phyloP scores from a whole-genome alignment of 1,284 basidiomycete species.

The Boletellus deceptivus region DNA sequence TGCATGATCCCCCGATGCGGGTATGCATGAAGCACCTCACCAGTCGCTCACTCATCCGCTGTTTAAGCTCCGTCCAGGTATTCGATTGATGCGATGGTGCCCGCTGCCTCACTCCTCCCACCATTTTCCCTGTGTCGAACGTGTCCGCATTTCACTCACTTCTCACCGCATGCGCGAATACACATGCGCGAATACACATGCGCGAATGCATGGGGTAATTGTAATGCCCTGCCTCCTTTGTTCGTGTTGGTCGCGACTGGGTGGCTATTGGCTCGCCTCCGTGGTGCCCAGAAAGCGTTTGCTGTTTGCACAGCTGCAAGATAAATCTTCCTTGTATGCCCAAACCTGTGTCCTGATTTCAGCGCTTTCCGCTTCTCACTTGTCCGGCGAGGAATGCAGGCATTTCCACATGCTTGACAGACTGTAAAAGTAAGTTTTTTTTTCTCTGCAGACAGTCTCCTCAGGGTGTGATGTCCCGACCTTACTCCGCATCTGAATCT shows the following conservation, averaged over 20 bases:
- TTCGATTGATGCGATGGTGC: conserved; percentile 15
- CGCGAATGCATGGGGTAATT: conserved; percentile 7
- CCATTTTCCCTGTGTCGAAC: conserved; percentile 16
- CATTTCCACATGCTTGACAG: neutral
- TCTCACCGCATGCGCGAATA: conserved; percentile 7
- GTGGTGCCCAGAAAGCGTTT: conserved; percentile 2
- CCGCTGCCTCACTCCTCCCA: conserved; percentile 24
- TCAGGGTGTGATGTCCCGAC: neutral
- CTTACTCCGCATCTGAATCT: conserved; percentile 5
- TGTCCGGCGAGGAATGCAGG: neutral
- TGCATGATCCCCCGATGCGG: conserved; percentile 8
- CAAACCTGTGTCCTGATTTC: conserved; percentile 15
- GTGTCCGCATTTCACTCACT: conserved; percentile 11
- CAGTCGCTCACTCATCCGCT: conserved; percentile 9
- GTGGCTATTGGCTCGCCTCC: neutral
- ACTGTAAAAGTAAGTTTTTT: neutral
- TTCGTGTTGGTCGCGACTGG: conserved; percentile 6
- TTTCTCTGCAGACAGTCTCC: neutral
- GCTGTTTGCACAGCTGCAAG: conserved; percentile 22
- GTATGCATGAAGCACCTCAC: conserved; percentile 8
- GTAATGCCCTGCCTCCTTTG: conserved; percentile 6
- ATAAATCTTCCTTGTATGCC: conserved; percentile 25
- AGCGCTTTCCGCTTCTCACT: conserved; percentile 4
- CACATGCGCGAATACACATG: too few species aligned
- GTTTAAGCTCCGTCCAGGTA: conserved; percentile 29